Evolutionary conservation across 441 rosid species (phyloP), one percentile per base, ranked within the genome.

Genomic region (Arabidopsis hybrid): DNA sequence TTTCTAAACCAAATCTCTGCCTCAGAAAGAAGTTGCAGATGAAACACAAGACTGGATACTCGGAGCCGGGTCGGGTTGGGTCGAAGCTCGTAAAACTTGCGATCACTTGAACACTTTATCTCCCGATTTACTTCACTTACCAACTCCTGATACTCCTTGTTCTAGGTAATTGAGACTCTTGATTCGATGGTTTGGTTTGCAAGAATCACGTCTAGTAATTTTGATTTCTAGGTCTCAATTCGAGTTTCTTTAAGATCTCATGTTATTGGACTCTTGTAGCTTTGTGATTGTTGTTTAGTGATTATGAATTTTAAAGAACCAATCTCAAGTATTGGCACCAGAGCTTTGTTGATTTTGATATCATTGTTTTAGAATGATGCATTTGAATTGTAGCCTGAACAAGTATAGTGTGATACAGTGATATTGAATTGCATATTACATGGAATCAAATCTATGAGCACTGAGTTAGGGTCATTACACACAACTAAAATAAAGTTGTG

Each of bases 1-100:
- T 13, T 29, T 13, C 59, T 43, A 4, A 69, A 49, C 40, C 35
- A 35, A 63, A 38, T 9, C 11, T 21, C 34, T 57, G 10, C 16
- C 8, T 17, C 47, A 84, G 91, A 85, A 74, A 42, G 56, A 74
- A 46, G 56, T 34, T 40, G 45, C 52, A 46, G 10, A 75, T 32
- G 85, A 55, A 60, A 53, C 81, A 40, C 83, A 71, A 18, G 94
- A 85, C 39, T 63, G 80, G 69, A 62, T 82, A 10, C 67, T 67
- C 72, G 96, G 96, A 57, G 85, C 90, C 13, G 96, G 80, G 50
- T 87, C 97, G 32, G 99, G 97, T 64, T 95, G 97, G 97, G 94
- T 95, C 0, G 99, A 92, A 76, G 92, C 99, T 10, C 85, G 87
- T 47, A 87, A 91, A 39, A 79, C 83, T 17, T 95, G 97, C 69